Conservation (phyloP, 345 rosid species). For the Kernera saxatilis region DNA sequence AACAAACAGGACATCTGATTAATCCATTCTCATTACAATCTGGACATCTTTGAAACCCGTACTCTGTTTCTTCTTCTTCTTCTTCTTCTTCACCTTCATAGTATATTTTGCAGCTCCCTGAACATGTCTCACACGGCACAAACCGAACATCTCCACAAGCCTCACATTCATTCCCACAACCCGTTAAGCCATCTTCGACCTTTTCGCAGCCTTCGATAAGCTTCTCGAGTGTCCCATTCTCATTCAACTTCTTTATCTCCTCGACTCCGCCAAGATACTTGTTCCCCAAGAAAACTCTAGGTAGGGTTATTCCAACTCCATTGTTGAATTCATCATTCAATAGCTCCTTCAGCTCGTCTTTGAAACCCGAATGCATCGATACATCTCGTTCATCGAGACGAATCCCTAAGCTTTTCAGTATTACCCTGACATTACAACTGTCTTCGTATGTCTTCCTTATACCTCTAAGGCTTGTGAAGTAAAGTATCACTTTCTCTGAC, state of each 20-base stretch:
- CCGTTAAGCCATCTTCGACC: conserved; percentile 30
- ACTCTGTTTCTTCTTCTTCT: conserved; percentile 29
- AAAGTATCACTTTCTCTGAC: conserved; percentile 47
- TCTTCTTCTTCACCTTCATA: conserved; percentile 36
- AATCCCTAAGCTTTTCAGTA: conserved; percentile 52
- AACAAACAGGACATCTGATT: conserved; percentile 75
- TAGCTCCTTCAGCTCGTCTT: conserved; percentile 58
- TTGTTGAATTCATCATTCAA: conserved; percentile 35
- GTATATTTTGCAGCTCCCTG: conserved; percentile 83
- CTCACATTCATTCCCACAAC: conserved; percentile 47
- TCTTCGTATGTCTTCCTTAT: conserved; percentile 80
- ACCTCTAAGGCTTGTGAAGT: conserved; percentile 76
- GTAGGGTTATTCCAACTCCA: conserved; percentile 40
- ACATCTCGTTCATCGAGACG: conserved; percentile 73
- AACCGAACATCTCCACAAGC: conserved; percentile 87
- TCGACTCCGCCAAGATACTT: conserved; percentile 76
- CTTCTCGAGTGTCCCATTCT: conserved; percentile 69
- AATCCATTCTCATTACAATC: conserved; percentile 94
- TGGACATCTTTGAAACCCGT: conserved; percentile 71
- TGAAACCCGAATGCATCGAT: conserved; percentile 82
- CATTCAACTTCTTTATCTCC: conserved; percentile 63
- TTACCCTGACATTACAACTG: conserved; percentile 54
- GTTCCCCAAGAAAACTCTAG: conserved; percentile 65
- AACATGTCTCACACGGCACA: conserved; percentile 84
- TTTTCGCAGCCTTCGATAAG: conserved; percentile 46